Base-by-base conservation (phyloP, 2,329 filamentous ascomycete genomes). In the Fusarium lyarnte region DNA sequence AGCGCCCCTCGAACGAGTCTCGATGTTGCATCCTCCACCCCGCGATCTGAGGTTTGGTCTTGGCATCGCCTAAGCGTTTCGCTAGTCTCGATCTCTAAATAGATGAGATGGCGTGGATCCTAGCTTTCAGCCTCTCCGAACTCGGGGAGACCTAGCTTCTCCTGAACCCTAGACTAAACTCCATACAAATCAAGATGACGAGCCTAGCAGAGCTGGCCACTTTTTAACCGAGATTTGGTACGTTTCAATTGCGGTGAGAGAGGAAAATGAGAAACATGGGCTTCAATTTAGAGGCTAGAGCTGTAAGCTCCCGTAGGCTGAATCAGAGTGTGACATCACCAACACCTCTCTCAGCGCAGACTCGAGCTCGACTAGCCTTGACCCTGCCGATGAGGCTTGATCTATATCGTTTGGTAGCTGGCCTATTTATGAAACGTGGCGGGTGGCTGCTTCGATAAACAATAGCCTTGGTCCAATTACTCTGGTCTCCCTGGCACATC, bases 361-460 rank as follows among this genome's bases (percentile, higher is more conserved):
- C 51, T 73, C 57, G 60, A 66, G 69, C 31, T 57, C 38, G 69
- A 51, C 61, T 52, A 49, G 14, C 46, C 27, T 49, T 23, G 23
- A 46, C 35, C 31, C 42, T 17, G 19, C 21, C 25, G 33, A 52
- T 21, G 49, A 52, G 23, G 49, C 49, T 27, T 38, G 23, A 7
- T n/a, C 10, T 47, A 19, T 17, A 27, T 57, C n/a, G 39, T 33
- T 52, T 46, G 8, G 29, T 10, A 59, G 46, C 36, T 25, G 17
- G 17, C 13, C 41, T 42, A 25, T 29, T n/a, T 27, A 70, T 61
- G 43, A 66, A 55, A 70, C 43, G 33, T 66, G 47, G 59, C 60
- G 53, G 66, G 66, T 70, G 54, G 63, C 45, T 51, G 55, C 69
- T 58, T 60, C 53, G 43, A 47, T 45, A 64, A 59, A 58, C 57